Evolutionary conservation across 164 flowering plant species (phyloP), one percentile per base, ranked within the genome.

Genomic region (Tetracentron sinense): DNA sequence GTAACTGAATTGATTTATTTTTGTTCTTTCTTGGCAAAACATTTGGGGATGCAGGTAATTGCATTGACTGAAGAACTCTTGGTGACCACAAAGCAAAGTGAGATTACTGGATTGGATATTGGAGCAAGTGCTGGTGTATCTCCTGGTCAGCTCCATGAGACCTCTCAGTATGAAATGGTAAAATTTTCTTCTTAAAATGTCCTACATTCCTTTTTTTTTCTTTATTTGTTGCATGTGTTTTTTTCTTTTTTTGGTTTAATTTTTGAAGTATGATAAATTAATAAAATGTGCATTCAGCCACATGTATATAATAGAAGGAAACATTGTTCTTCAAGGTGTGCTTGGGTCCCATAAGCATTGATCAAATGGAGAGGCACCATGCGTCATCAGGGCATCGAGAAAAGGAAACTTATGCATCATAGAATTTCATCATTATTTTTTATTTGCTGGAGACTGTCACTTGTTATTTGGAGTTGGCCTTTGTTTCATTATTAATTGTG

Each of bases 1-100:
- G 29, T 26, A 16, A 27, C 20, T 48, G 42, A 58, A 53, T 56
- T 64, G 20, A 57, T 69, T 54, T 42, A 23, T 61, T 61, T 20
- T 12, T 67, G 15, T 53, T 3, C 42, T 1, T 51, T 6, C 38
- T 35, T 19, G 50, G 31, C 60, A 68, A 57, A 73, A 61, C 33
- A 71, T 68, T 16, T 70, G 28, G 49, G 59, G 26, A 35, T 83
- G 75, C 84, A 94, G 99, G 99, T 94, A 21, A 91, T 94, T 78
- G 79, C 76, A 27, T 73, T 94, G 79, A 94, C 99, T 10, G 94
- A 94, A 70, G 99, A 94, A 74, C 92, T 94, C 59, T 79, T 94
- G 68, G 84, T 70, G 54, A 91, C 99, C 60, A 89, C 99, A 62
- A 86, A 75, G 72, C 90, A 88, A 78, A 79, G 74, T 74, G 88